These are phyloP conservation scores for Penstemon eatonii DNA, from an alignment of 257 asterid genomes.

Conservation along the genomic window DNA sequence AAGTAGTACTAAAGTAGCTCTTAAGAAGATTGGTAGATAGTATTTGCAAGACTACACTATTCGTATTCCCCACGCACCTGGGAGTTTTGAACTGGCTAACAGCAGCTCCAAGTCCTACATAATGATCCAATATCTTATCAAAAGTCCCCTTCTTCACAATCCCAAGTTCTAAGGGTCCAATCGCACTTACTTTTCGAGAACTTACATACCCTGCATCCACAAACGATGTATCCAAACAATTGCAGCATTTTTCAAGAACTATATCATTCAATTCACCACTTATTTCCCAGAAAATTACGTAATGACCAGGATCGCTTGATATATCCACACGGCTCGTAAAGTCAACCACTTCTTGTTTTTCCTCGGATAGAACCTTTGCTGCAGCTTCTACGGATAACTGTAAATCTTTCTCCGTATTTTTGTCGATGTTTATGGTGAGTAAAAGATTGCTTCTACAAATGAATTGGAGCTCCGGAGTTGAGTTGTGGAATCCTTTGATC, in stretches of 20 bases:
- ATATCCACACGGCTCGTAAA: conserved; percentile 76
- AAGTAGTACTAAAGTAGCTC: conserved; percentile 77
- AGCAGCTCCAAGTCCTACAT: conserved; percentile 85
- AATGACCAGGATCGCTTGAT: conserved; percentile 68
- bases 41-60: conserved; percentile 56
- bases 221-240: conserved; percentile 75
- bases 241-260: conserved; percentile 69
- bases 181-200: conserved; percentile 60
- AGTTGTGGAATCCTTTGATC: conserved; percentile 82
- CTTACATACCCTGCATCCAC: conserved; percentile 77
- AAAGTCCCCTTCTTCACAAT: conserved; percentile 75
- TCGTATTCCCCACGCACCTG: conserved; percentile 69
- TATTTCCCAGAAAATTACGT: conserved; percentile 80
- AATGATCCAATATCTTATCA: conserved; percentile 83
- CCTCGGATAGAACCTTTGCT: conserved; percentile 47
- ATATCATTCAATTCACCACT: conserved; percentile 61
- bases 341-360: conserved; percentile 75
- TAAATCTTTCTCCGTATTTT: conserved; percentile 87
- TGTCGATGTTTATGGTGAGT: conserved; percentile 85
- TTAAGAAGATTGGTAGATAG: conserved; percentile 48
- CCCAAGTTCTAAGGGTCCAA: conserved; percentile 76
- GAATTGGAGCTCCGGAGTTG: conserved; percentile 90
- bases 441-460: conserved; percentile 84
- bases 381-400: conserved; percentile 86
- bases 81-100: conserved; percentile 99